Percentiles rank a stretch among this genome's conserved stretches.
Conservation (phyloP, 306 rosid genomes). For the Malus sylvestris region DNA sequence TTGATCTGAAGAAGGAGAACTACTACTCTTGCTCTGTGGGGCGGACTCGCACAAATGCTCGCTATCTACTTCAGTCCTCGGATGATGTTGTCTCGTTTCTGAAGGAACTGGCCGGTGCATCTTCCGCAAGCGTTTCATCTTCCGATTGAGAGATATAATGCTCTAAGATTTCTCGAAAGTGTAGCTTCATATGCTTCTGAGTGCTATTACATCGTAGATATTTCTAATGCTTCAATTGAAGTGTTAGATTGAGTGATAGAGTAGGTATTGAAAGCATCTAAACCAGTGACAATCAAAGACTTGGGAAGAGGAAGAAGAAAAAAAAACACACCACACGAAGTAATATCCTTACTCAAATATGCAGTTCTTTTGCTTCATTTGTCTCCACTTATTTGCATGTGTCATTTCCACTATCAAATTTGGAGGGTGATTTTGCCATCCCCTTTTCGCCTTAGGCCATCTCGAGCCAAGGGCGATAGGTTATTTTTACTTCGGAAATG, state of each 20-base stretch:
- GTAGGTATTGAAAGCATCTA: background rate
- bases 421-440: too few species aligned
- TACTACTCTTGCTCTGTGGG: slow-evolving; percentile 96
- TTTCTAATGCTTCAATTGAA: background rate
- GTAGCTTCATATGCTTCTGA: background rate
- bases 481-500: too few species aligned
- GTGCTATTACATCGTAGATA: background rate
- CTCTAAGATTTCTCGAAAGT: background rate
- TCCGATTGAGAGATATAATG: background rate
- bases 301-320: background rate
- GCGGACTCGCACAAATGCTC: slow-evolving; percentile 65
- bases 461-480: too few species aligned
- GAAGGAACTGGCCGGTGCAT: slow-evolving; percentile 41
- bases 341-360: background rate
- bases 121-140: slow-evolving; percentile 13
- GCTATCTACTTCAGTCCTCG: slow-evolving; percentile 56
- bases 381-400: too few species aligned
- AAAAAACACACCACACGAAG: background rate
- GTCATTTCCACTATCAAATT: too few species aligned
- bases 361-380: too few species aligned
- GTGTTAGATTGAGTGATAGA: background rate
- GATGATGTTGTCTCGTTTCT: slow-evolving; percentile 70
- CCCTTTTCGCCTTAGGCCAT: too few species aligned
- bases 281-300: background rate
- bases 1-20: slow-evolving; percentile 83